These are phyloP conservation scores for Cylindrotheca fusiformis DNA, from an alignment of 108 stramenopile species.

Conservation along the genomic window DNA sequence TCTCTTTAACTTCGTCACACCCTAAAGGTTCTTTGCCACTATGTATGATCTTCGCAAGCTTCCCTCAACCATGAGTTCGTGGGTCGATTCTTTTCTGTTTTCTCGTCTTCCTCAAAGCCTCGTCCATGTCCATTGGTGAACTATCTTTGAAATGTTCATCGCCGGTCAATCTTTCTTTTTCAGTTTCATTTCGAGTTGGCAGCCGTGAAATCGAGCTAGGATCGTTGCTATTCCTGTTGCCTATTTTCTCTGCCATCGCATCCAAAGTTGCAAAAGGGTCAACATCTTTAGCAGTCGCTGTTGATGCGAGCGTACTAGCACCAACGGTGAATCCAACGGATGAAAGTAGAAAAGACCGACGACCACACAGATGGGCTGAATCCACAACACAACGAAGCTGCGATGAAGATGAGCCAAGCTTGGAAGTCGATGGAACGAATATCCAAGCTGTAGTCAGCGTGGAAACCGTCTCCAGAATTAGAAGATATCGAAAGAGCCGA, in stretches of 20 bases:
- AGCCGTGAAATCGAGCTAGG: not conserved
- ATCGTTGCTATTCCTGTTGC: no score
- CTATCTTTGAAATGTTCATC: no score
- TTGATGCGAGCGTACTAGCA: not conserved
- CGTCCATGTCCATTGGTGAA: slow-evolving; percentile 16
- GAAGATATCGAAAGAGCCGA: no score
- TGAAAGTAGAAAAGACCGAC: no score
- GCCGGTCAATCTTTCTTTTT: not conserved
- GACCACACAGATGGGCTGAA: no score
- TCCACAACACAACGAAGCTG: no score
- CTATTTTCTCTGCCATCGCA: not conserved
- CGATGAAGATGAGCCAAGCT: no score
- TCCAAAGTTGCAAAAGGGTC: slow-evolving; percentile 10
- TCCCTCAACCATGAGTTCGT: slow-evolving; percentile 23
- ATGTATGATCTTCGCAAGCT: not conserved
- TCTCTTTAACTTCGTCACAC: not conserved
- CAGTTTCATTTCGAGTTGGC: not conserved
- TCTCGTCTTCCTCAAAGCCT: slow-evolving; percentile 11
- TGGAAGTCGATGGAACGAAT: no score
- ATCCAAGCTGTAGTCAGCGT: no score
- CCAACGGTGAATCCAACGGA: no score
- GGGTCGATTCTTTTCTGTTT: slow-evolving; percentile 17
- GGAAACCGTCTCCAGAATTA: no score
- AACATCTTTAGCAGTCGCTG: not conserved
- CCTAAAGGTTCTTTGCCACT: not conserved